Base-by-base conservation (phyloP, 495 filamentous ascomycete species). In the Poronia punctata region DNA sequence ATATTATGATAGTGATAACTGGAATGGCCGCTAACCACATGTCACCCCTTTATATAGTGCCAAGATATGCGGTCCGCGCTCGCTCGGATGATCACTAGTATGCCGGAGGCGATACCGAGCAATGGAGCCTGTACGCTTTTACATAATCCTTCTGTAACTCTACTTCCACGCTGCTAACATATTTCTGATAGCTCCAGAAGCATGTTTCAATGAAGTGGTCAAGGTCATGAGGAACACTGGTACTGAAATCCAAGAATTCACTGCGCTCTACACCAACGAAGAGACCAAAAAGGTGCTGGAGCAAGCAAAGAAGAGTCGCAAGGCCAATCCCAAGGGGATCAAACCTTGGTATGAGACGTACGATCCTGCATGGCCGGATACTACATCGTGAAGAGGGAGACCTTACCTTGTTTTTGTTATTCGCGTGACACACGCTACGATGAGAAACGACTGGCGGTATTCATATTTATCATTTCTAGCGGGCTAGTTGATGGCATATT, bases 281-380 rank as follows among this genome's bases (percentile, higher is more conserved):
- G 59, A 71, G 32, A 62, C 54, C 41, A 62, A 57, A 29, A 65
- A 56, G 35, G 55, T 67, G 20, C 48, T 76, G 8, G 48, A 61
- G 1, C 56, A 62, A 12, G 67, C 64, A 2, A 58, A 43, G 18
- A 59, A 65, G 40, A 74, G 71, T 45, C 61, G 62, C 19, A 57
- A 58, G 35, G 56, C 62, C 17, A 67, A 70, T 31, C 64, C 68
- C 0, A 59, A 60, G 30, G 70, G 66, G 10, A 70, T 76, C 38
- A 70, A 61, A 46, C 61, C 65, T 20, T 78, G 74, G 72, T 56
- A 54, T 15, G 57, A 65, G 3, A 60, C 50, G 15, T 68, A 76
- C 7, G 59, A 76, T 41, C 69, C 71, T 0, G 62, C 69, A 25
- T 75, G 71, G 71, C 51, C 64, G 28, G 49, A 59, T 7, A 18